A percentile compares a stretch with the other conserved stretches of the same genome.
Conservation (phyloP, 345 rosid species). For the Gossypium rotundifolium region DNA sequence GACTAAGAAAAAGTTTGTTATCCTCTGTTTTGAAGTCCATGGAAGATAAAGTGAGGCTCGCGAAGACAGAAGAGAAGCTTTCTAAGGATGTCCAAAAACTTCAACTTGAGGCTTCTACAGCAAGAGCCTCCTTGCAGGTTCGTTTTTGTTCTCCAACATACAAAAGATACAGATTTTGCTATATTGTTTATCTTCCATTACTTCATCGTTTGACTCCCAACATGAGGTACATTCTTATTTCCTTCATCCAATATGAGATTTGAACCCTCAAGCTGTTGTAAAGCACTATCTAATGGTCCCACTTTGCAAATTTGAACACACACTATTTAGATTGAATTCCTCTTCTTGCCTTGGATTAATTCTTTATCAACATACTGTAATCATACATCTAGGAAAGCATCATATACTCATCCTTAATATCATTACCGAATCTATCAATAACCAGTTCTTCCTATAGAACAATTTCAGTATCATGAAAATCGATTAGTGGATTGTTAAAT, state of each 20-base stretch:
- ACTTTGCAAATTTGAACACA: background rate
- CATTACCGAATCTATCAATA: background rate
- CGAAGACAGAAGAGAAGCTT: conserved; percentile 63
- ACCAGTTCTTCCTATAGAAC: background rate
- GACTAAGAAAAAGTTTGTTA: conserved; percentile 50
- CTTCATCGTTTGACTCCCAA: background rate
- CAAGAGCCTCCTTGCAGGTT: conserved; percentile 68
- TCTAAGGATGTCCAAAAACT: conserved; percentile 62
- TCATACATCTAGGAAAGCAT: background rate
- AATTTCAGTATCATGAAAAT: background rate
- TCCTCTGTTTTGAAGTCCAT: conserved; percentile 48
- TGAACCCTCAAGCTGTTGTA: background rate
- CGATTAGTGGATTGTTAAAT: background rate
- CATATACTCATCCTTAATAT: background rate
- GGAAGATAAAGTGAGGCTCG: conserved; percentile 58
- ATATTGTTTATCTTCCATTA: background rate
- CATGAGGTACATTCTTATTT: background rate
- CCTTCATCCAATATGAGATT: background rate
- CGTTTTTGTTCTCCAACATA: conserved; percentile 10
- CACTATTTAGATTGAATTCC: background rate
- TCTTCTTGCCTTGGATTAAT: background rate
- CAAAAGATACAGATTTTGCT: background rate
- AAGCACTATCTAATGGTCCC: background rate
- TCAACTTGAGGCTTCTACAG: conserved; percentile 58
- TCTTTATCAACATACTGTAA: background rate